These are phyloP conservation scores for Nannochloris sp. DNA, from an alignment of 139 green algal species.

Conservation along the genomic window DNA sequence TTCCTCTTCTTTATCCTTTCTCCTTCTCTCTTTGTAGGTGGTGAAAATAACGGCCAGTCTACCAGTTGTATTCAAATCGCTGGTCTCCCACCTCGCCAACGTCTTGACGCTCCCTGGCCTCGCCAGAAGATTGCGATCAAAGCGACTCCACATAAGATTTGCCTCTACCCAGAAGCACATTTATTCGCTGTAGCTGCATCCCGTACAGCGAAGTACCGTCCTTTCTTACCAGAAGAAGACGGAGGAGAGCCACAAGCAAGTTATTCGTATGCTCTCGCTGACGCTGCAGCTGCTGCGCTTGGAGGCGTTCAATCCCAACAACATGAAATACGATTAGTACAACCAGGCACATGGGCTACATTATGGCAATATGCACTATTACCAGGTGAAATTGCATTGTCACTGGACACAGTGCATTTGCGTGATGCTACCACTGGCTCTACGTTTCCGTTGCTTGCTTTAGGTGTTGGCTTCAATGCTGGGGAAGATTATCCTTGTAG, in stretches of 20 bases:
- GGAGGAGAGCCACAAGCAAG: conserved; percentile 42
- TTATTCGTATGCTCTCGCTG: conserved; percentile 26
- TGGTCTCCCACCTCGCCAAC: conserved; percentile 55
- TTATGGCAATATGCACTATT: conserved; percentile 33
- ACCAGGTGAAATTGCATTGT: conserved; percentile 50
- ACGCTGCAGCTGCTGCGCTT: conserved; percentile 9
- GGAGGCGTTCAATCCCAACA: not conserved
- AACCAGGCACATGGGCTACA: conserved; percentile 24
- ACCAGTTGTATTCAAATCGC: conserved; percentile 57
- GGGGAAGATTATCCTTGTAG: conserved; percentile 81
- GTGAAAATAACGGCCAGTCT: not conserved
- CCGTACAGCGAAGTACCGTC: conserved; percentile 22
- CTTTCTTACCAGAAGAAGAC: conserved; percentile 51
- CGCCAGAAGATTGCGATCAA: conserved; percentile 45
- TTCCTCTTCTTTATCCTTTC: not conserved
- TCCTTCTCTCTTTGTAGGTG: no score
- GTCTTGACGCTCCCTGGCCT: conserved; percentile 68
- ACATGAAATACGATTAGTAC: conserved; percentile 48
- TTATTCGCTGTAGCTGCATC: conserved; percentile 49
- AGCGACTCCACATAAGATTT: conserved; percentile 47
- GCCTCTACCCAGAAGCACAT: conserved; percentile 45
- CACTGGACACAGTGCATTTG: conserved; percentile 43
- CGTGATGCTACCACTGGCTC: conserved; percentile 28
- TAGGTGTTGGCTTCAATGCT: conserved; percentile 35
- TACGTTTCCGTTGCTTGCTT: conserved; percentile 45